phyloP scores from a whole-genome alignment of 495 filamentous ascomycete species.

The Trypethelium eluteriae region DNA sequence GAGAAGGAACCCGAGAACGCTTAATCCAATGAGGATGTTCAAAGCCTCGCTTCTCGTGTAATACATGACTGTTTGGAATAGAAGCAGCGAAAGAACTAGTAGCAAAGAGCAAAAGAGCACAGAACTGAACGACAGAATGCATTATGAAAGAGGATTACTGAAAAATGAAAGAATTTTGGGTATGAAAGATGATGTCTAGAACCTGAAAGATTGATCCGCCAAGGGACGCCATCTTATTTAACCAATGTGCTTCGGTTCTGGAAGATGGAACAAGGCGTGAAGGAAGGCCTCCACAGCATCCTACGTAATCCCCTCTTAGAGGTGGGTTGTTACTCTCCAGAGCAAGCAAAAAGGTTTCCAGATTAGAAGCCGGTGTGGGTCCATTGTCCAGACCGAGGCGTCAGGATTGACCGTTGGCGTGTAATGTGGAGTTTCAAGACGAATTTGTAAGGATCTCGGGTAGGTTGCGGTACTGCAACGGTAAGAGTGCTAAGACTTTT shows the following conservation, averaged over 20 bases:
- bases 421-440: constrained; percentile 5
- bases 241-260: not conserved
- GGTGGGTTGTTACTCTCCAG: not conserved
- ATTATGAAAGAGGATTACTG: constrained; percentile 6
- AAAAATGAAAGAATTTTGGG: not conserved
- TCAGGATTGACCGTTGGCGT: not conserved
- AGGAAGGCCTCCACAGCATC: not conserved
- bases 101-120: not conserved
- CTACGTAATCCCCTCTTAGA: not conserved
- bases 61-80: constrained; percentile 9
- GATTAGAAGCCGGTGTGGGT: not conserved
- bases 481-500: not conserved
- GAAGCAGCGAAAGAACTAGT: constrained; percentile 5
- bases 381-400: not conserved
- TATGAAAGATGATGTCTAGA: not conserved
- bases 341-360: not conserved
- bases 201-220: not conserved
- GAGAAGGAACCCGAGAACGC: not conserved
- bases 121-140: constrained; percentile 8
- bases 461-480: not conserved
- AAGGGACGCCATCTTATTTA: not conserved
- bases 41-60: constrained; percentile 18
- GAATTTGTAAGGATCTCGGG: not conserved
- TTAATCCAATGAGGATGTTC: constrained; percentile 13
- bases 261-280: not conserved